phyloP scores from a whole-genome alignment of 345 rosid genomes.

The Draba incana region DNA sequence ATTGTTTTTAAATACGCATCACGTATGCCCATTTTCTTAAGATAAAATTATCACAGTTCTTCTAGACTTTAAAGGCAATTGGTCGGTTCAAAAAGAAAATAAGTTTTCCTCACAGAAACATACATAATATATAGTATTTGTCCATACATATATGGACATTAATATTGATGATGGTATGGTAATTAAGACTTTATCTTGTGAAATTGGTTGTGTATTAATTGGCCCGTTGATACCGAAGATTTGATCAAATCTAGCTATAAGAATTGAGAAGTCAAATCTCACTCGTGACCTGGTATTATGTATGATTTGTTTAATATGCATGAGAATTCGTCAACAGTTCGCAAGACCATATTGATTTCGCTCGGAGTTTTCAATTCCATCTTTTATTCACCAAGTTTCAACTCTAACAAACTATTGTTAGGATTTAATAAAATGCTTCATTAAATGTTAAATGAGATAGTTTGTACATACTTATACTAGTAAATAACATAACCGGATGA shows the following conservation, averaged over 20 bases:
- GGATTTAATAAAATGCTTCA: too few species aligned
- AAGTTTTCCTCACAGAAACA: background rate
- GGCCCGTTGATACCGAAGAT: constrained; percentile 13
- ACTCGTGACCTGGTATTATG: constrained; percentile 32
- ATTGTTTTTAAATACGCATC: background rate
- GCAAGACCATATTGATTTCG: background rate
- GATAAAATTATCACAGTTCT: background rate
- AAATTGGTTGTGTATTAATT: constrained; percentile 32
- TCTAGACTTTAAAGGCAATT: constrained; percentile 3
- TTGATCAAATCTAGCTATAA: constrained; percentile 31
- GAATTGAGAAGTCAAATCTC: constrained; percentile 30
- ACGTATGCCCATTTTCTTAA: background rate
- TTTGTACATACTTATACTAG: too few species aligned
- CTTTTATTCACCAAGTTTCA: too few species aligned
- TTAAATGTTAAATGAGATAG: too few species aligned
- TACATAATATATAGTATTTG: too few species aligned
- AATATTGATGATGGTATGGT: constrained; percentile 1
- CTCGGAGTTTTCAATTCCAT: too few species aligned
- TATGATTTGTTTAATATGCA: background rate
- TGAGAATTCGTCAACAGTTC: constrained; percentile 6
- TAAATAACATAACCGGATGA: too few species aligned
- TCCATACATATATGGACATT: background rate
- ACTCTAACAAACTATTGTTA: too few species aligned
- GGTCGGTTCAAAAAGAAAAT: background rate
- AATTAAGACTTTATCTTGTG: constrained; percentile 28